A percentile compares a stretch with the other conserved stretches of the same genome.
Conservation (phyloP, 106 monocot genomes). For the Xerophyta viscosa region DNA sequence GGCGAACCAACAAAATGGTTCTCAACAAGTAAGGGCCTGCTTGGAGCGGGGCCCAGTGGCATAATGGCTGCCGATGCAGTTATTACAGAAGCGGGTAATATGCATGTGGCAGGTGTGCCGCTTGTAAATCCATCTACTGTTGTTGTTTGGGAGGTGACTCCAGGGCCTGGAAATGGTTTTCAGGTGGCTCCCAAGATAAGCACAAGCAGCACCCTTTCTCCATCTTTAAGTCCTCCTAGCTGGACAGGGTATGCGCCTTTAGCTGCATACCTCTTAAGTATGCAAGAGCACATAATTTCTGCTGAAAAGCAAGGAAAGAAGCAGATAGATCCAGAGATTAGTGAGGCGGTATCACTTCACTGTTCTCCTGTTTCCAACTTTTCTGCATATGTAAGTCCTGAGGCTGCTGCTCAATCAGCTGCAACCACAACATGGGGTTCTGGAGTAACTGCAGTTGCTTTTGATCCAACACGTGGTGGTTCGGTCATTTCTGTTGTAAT, state of each 20-base stretch:
- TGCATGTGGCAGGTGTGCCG: conserved; percentile 98
- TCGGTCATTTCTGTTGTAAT: conserved; percentile 97
- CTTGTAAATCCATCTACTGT: conserved; percentile 98
- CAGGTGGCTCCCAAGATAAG: conserved; percentile 62
- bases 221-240: conserved; percentile 60
- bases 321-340: conserved; percentile 47
- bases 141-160: conserved; percentile 99
- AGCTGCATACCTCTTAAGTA: conserved; percentile 76
- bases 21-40: conserved; percentile 92
- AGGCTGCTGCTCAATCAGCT: conserved; percentile 92
- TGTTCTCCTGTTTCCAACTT: conserved; percentile 99
- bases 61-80: conserved; percentile 99
- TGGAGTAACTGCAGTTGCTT: conserved; percentile 95
- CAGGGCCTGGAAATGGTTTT: conserved; percentile 88
- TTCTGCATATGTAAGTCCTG: conserved; percentile 97
- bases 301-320: conserved; percentile 72
- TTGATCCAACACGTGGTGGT: conserved; percentile 93
- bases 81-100: conserved; percentile 79
- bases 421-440: conserved; percentile 98
- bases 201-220: conserved; percentile 34
- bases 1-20: conserved; percentile 61
- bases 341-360: conserved; percentile 58
- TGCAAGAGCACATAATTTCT: conserved; percentile 69
- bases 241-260: conserved; percentile 85
- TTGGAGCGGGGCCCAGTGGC: conserved; percentile 97